Evolutionary conservation across 192 early-diverging fungal genomes (phyloP), one percentile per base, ranked within the genome.

Genomic region (Funneliformis mosseae): DNA sequence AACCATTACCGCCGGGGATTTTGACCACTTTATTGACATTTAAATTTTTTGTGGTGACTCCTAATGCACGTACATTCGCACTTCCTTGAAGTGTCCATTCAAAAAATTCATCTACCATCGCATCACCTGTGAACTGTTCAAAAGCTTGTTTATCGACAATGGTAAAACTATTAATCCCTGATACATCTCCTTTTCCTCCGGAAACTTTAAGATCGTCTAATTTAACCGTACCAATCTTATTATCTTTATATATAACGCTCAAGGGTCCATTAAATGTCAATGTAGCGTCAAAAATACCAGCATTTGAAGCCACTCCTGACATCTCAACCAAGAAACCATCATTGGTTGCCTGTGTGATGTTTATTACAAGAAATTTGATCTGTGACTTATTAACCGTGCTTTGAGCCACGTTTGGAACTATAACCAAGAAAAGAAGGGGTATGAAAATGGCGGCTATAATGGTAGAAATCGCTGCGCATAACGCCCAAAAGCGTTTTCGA

Each of bases 351-450:
- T 81, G 78, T 43, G 85, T 77, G 69, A 89, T 91, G 28, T 81
- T 80, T 46, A 88, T 84, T 18, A 27, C 48, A 10, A 82, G 61
- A 59, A 90, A 81, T 27, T 50, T 48, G 59, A 90, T 83, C 33
- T 69, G 73, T 4, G 85, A 79, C 21, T 87, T 48, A 74, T 91
- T 86, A 50, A 90, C 78, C 43, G 83, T 82, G 4, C 69, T 55
- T 82, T 89, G 87, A 23, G 88, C 87, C 67, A 90, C 80, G 73
- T 82, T 84, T 28, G 90, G 90, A 69, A 91, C 81, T 68, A 87
- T 82, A 6, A 90, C 90, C 18, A 91, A 84, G 60, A 90, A 46
- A 8, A 89, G 70, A 7, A 91, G 43, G 23, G 83, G 85, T 4
- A 91, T 77, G 45, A 90, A 76, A 27, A 87, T 84, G 69, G 82